Percentiles rank a stretch among this genome's conserved stretches.
Conservation (phyloP, 2,329 filamentous ascomycete species). For the Aspergillus persii region DNA sequence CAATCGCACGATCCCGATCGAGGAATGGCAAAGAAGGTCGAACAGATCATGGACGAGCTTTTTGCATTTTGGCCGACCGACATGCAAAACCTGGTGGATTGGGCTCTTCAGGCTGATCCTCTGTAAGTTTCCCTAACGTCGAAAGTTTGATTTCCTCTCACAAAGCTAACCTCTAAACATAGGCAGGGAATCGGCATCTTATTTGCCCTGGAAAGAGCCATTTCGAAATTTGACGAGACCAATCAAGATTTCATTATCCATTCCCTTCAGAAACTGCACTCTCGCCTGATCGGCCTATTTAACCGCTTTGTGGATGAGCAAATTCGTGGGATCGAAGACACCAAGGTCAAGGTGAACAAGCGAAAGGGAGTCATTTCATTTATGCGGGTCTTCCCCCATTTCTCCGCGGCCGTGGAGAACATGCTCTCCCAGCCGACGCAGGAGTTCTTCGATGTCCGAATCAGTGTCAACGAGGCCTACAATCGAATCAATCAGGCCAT, state of each 20-base stretch:
- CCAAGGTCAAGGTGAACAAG: slow-evolving; percentile 98
- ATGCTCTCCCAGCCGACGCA: slow-evolving; percentile 63
- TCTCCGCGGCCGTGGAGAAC: slow-evolving; percentile 78
- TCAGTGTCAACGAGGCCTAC: slow-evolving; percentile 83
- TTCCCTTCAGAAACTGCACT: slow-evolving; percentile 75
- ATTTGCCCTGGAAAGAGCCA: slow-evolving; percentile 73
- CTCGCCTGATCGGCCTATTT: slow-evolving; percentile 71
- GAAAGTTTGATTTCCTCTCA: slow-evolving; percentile 1
- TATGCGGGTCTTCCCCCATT: slow-evolving; percentile 87
- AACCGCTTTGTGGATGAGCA: slow-evolving; percentile 91
- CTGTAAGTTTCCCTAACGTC: slow-evolving; percentile 57
- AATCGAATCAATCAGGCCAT: slow-evolving; percentile 86
- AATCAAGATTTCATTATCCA: slow-evolving; percentile 89
- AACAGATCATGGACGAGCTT: slow-evolving; percentile 84
- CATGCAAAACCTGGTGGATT: slow-evolving; percentile 76
- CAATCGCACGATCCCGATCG: slow-evolving; percentile 86
- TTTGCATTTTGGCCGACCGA: slow-evolving; percentile 80
- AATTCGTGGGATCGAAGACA: slow-evolving; percentile 92
- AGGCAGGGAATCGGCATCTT: slow-evolving; percentile 89
- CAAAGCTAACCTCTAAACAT: slow-evolving; percentile 23
- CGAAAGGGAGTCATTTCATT: slow-evolving; percentile 95
- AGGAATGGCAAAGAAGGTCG: slow-evolving; percentile 76
- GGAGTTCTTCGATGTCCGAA: slow-evolving; percentile 65
- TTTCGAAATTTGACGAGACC: slow-evolving; percentile 76
- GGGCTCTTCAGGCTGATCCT: slow-evolving; percentile 76